Evolutionary conservation across 495 filamentous ascomycete genomes (phyloP).

Genomic region (Aspergillus conjunctus): DNA sequence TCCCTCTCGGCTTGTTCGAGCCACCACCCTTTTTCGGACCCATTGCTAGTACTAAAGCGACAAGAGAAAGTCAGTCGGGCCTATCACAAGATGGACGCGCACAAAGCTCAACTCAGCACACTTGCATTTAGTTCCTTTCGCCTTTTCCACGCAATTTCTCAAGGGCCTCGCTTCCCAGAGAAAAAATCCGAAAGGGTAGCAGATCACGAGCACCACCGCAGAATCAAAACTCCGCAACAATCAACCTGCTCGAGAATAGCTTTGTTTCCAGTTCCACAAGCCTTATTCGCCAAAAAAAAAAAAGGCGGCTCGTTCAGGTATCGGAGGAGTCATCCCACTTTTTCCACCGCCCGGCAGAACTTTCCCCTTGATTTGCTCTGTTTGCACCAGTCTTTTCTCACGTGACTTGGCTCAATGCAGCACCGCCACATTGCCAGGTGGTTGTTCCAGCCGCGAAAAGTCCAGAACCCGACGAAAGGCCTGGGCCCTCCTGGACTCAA

Average conservation of each 20-base stretch:
- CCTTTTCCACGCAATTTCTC: background rate
- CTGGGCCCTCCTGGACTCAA: slow-evolving; percentile 38
- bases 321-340: slow-evolving; percentile 34
- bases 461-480: slow-evolving; percentile 36
- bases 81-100: background rate
- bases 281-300: slow-evolving; percentile 30
- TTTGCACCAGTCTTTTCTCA: slow-evolving; percentile 26
- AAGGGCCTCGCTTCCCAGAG: background rate
- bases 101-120: slow-evolving; percentile 5
- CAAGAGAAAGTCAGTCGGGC: slow-evolving; percentile 1
- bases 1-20: slow-evolving; percentile 63
- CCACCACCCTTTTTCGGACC: slow-evolving; percentile 60
- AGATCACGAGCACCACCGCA: background rate
- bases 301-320: slow-evolving; percentile 37
- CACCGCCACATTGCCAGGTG: slow-evolving; percentile 18
- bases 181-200: background rate
- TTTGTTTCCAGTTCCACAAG: background rate
- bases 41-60: slow-evolving; percentile 31
- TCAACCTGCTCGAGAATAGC: background rate
- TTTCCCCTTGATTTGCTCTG: slow-evolving; percentile 36
- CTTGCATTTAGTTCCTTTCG: slow-evolving; percentile 14
- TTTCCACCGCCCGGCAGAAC: slow-evolving; percentile 11
- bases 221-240: background rate
- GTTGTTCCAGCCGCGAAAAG: slow-evolving; percentile 21
- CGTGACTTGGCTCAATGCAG: slow-evolving; percentile 12